Evolutionary conservation across 148 eudicot genomes (phyloP), one percentile per base, ranked within the genome.

Genomic region (Cornus controversa): DNA sequence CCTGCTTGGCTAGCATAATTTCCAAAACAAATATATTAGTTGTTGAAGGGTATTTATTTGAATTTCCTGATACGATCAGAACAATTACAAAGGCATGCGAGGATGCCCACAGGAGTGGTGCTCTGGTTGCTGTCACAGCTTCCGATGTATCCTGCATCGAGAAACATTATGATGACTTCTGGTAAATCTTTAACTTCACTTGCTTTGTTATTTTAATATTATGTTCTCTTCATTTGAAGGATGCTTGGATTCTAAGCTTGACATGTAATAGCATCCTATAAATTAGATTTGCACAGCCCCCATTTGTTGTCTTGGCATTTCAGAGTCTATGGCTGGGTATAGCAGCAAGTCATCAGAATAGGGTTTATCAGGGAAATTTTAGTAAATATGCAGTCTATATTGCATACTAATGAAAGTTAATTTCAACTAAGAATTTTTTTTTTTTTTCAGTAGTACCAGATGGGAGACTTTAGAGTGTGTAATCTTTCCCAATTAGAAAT

Each of bases 111-210:
- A 88, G 82, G 70, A 84, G 77, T 79, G 98, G 95, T 81, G 97
- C 93, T 72, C 79, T 93, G 58, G 95, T 96, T 79, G 98, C 97
- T 79, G 89, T 96, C 75, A 93, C 99, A 20, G 99, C 98, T 14
- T 96, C 99, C 13, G 99, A 96, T 79, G 91, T 93, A 67, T 84
- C 95, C 77, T 96, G 99, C 87, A 96, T 96, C 57, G 98, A 96
- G 84, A 90, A 93, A 77, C 99, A 93, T 80, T 96, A 90, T 66
- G 98, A 96, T 72, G 91, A 92, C 87, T 91, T 88, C 86, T 93
- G 99, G 99, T 96, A 87, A 85, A 69, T 36, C 70, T 24, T 45
- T 1, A 22, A 70, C 78, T 54, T 60, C 70, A 70, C 26, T 10
- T 1, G 8, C 26, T 69, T 29, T n/a, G 47, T 13, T 45, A 28